Conservation (phyloP, 2,329 filamentous ascomycete genomes). For the Sporothrix dimorphospora region DNA sequence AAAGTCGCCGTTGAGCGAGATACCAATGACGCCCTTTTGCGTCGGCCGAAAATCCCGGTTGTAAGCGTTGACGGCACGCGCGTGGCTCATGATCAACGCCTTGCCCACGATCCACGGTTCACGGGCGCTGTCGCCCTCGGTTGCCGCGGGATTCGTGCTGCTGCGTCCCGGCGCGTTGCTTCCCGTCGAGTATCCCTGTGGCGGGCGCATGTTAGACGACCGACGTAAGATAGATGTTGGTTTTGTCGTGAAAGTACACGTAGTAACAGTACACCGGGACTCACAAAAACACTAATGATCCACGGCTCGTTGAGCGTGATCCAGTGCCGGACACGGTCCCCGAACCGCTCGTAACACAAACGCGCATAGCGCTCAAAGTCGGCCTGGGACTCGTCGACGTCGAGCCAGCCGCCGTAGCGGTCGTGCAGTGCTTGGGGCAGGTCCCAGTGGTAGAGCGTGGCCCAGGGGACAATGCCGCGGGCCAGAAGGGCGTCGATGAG, state of each 20-base stretch:
- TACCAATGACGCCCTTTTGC: slow-evolving; percentile 75
- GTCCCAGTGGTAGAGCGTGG: slow-evolving; percentile 90
- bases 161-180: slow-evolving; percentile 79
- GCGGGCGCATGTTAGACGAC: too few relatives aligned
- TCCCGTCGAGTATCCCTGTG: slow-evolving; percentile 77
- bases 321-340: slow-evolving; percentile 75
- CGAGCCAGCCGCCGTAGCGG: slow-evolving; percentile 79
- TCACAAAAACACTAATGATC: slow-evolving; percentile 79
- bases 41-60: slow-evolving; percentile 75
- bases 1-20: slow-evolving; percentile 85
- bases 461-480: slow-evolving; percentile 76
- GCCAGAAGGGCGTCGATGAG: slow-evolving; percentile 77
- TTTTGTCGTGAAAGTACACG: too few relatives aligned
- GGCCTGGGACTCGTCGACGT: slow-evolving; percentile 78
- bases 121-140: slow-evolving; percentile 71
- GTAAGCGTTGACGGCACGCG: slow-evolving; percentile 77
- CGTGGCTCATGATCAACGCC: slow-evolving; percentile 78
- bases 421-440: slow-evolving; percentile 76
- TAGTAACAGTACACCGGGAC: too few relatives aligned
- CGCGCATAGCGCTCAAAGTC: slow-evolving; percentile 81
- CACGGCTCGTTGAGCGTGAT: slow-evolving; percentile 91
- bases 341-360: slow-evolving; percentile 73
- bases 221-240: too few relatives aligned
- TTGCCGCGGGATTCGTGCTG: slow-evolving; percentile 71
- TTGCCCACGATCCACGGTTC: slow-evolving; percentile 86